phyloP scores from a whole-genome alignment of 2,329 filamentous ascomycete species.

The Colletotrichum sp. region DNA sequence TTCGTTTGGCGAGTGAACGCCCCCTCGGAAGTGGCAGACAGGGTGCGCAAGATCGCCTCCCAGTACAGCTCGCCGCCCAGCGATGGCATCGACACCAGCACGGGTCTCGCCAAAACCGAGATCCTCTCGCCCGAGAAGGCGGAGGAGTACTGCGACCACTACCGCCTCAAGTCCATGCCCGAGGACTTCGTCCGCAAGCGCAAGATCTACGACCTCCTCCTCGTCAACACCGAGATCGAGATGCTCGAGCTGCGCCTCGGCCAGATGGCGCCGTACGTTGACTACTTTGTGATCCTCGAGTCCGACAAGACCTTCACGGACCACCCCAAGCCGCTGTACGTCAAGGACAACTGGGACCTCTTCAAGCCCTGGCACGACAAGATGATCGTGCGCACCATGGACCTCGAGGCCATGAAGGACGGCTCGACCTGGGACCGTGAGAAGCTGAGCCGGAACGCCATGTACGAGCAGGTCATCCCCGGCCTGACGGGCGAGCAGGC shows the following conservation, averaged over 20 bases:
- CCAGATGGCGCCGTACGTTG: slow-evolving; percentile 61
- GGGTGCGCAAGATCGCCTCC: background rate
- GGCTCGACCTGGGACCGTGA: slow-evolving; percentile 54
- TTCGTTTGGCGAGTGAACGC: slow-evolving; percentile 8
- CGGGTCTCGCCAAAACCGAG: background rate
- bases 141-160: slow-evolving; percentile 35
- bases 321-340: slow-evolving; percentile 56
- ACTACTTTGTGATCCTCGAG: slow-evolving; percentile 71
- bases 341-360: slow-evolving; percentile 55
- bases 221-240: slow-evolving; percentile 69
- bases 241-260: slow-evolving; percentile 69
- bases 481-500: slow-evolving; percentile 43
- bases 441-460: slow-evolving; percentile 58
- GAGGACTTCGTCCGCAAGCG: slow-evolving; percentile 32
- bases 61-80: background rate
- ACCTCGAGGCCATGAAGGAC: slow-evolving; percentile 8
- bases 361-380: slow-evolving; percentile 61
- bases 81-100: background rate
- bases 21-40: background rate
- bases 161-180: slow-evolving; percentile 43
- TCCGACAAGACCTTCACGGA: slow-evolving; percentile 63
- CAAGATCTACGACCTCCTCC: slow-evolving; percentile 66
- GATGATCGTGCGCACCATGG: slow-evolving; percentile 58
- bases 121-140: slow-evolving; percentile 5
- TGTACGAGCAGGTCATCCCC: slow-evolving; percentile 62